phyloP scores from a whole-genome alignment of 139 green algal genomes.

The Zygnema cylindricum region DNA sequence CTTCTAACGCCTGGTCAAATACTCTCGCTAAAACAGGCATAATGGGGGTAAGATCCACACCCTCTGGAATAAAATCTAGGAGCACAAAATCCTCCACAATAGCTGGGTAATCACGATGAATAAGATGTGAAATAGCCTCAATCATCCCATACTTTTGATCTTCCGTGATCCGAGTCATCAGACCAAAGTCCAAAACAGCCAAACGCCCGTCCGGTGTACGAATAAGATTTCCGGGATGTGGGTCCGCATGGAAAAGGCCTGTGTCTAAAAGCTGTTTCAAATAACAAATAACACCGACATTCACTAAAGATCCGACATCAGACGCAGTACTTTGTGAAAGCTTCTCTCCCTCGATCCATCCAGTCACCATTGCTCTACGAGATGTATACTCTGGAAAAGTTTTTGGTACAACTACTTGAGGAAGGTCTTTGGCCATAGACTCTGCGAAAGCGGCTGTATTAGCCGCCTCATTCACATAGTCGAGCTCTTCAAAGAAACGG shows the following conservation, averaged over 20 bases:
- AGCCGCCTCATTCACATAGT: conserved; percentile 93
- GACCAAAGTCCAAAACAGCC: conserved; percentile 97
- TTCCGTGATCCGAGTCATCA: conserved; percentile 66
- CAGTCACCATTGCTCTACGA: conserved; percentile 82
- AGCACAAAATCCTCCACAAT: conserved; percentile 96
- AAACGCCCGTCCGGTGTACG: conserved; percentile 93
- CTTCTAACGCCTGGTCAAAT: conserved; percentile 67
- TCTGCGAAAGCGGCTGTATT: conserved; percentile 87
- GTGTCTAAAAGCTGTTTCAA: conserved; percentile 80
- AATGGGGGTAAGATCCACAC: conserved; percentile 92
- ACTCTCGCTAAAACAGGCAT: conserved; percentile 74
- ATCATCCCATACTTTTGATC: conserved; percentile 96
- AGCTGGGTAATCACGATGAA: conserved; percentile 96
- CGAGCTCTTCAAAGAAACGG: conserved; percentile 97
- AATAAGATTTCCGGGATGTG: conserved; percentile 91
- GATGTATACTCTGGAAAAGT: conserved; percentile 86
- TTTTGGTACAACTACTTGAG: conserved; percentile 93
- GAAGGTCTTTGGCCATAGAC: conserved; percentile 87
- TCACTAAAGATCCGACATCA: conserved; percentile 92
- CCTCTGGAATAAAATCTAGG: conserved; percentile 94
- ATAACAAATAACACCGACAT: conserved; percentile 98
- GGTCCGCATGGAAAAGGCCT: conserved; percentile 71
- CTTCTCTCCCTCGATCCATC: conserved; percentile 89
- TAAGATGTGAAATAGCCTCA: conserved; percentile 96
- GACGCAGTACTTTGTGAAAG: conserved; percentile 78